Conservation (phyloP, 345 rosid genomes). For the Isatis tinctoria region DNA sequence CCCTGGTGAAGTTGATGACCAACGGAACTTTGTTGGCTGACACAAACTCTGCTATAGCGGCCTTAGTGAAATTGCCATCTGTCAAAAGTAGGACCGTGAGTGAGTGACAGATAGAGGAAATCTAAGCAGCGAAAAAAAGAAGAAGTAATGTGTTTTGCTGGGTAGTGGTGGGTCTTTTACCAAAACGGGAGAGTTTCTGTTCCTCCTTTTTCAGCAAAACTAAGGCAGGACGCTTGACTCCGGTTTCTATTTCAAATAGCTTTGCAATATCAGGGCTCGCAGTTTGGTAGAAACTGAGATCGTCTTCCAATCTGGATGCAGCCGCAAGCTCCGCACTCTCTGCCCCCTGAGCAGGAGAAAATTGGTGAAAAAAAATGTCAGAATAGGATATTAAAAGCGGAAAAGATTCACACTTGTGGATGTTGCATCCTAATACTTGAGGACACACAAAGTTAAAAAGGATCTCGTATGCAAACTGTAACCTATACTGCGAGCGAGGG, state of each 20-base stretch:
- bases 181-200: slow-evolving; percentile 28
- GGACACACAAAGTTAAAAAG: background rate
- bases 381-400: background rate
- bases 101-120: background rate
- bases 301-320: slow-evolving; percentile 37
- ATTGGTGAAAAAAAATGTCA: slow-evolving; percentile 2
- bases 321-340: slow-evolving; percentile 43
- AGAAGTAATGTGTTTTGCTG: background rate
- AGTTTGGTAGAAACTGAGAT: slow-evolving; percentile 45
- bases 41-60: slow-evolving; percentile 68
- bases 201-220: slow-evolving; percentile 36
- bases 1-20: slow-evolving; percentile 78
- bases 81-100: slow-evolving; percentile 32
- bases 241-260: slow-evolving; percentile 32
- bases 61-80: slow-evolving; percentile 81
- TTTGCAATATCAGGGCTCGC: slow-evolving; percentile 39
- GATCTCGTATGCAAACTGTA: background rate
- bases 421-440: background rate
- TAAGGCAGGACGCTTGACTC: slow-evolving; percentile 39
- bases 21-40: slow-evolving; percentile 83
- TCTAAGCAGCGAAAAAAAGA: background rate
- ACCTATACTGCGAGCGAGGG: slow-evolving; percentile 1
- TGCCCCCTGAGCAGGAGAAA: slow-evolving; percentile 31
- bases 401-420: slow-evolving; percentile 9
- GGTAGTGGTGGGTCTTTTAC: slow-evolving; percentile 13